phyloP scores from a whole-genome alignment of 2,329 filamentous ascomycete species.

The Magnaporthiopsis poae region DNA sequence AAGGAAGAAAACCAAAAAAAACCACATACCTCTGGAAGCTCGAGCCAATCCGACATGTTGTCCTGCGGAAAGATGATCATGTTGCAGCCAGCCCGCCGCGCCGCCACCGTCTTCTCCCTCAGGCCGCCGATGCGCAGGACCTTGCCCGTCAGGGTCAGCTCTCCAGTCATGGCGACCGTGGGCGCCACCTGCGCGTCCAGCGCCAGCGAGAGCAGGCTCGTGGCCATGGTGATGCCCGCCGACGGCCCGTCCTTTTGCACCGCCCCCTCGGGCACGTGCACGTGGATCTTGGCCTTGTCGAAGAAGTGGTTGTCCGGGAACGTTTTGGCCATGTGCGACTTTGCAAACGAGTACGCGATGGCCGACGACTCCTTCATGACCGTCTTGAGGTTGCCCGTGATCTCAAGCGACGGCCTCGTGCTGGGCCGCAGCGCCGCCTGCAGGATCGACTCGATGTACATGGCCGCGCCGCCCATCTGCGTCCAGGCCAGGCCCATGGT shows the following conservation, averaged over 20 bases:
- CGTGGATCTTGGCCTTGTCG: conserved; percentile 85
- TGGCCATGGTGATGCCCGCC: conserved; percentile 97
- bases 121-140: conserved; percentile 88
- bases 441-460: conserved; percentile 94
- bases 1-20: not conserved
- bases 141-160: conserved; percentile 93
- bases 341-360: conserved; percentile 93
- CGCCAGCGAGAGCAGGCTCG: conserved; percentile 75
- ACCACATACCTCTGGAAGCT: conserved; percentile 78
- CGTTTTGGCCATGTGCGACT: conserved; percentile 71
- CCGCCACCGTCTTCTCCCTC: conserved; percentile 93
- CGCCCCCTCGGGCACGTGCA: conserved; percentile 93
- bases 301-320: conserved; percentile 93
- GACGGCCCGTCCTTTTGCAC: conserved; percentile 90
- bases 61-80: conserved; percentile 91
- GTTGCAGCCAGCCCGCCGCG: conserved; percentile 80
- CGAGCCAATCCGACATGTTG: conserved; percentile 93
- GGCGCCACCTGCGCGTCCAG: conserved; percentile 70
- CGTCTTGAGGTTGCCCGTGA: conserved; percentile 85
- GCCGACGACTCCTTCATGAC: conserved; percentile 97
- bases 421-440: conserved; percentile 67
- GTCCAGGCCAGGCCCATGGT: conserved; percentile 98
- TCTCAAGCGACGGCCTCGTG: conserved; percentile 72
- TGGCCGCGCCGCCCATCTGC: conserved; percentile 85
- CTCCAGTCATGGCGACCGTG: conserved; percentile 93